Evolutionary conservation across 2,329 filamentous ascomycete species (phyloP).

Genomic region (Leptographium galeiforme): DNA sequence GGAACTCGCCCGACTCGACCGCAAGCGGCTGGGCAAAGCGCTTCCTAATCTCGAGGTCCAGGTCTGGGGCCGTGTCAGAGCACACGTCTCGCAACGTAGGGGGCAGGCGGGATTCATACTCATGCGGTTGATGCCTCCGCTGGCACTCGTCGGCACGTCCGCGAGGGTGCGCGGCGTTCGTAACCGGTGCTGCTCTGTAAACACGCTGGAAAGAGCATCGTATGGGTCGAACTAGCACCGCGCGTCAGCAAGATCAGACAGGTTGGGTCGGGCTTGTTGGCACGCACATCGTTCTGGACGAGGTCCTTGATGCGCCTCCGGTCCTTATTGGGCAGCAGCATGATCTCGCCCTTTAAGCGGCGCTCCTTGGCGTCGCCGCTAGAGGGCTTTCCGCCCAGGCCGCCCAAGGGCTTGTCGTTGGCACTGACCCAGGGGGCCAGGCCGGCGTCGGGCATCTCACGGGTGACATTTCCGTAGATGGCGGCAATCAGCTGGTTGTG

Average conservation of each 20-base stretch:
- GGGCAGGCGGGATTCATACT: slow-evolving; percentile 37
- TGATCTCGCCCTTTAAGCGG: slow-evolving; percentile 54
- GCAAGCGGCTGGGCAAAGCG: slow-evolving; percentile 50
- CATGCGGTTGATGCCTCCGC: slow-evolving; percentile 62
- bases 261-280: not conserved
- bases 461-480: slow-evolving; percentile 55
- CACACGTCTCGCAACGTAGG: not conserved
- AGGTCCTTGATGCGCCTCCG: slow-evolving; percentile 54
- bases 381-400: slow-evolving; percentile 45
- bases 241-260: slow-evolving; percentile 11
- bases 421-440: slow-evolving; percentile 60
- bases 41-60: slow-evolving; percentile 55
- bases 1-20: slow-evolving; percentile 56
- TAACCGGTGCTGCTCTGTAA: slow-evolving; percentile 35
- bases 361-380: slow-evolving; percentile 53
- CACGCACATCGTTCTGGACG: slow-evolving; percentile 43
- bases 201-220: slow-evolving; percentile 38
- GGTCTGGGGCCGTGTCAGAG: slow-evolving; percentile 27
- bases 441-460: slow-evolving; percentile 54
- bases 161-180: slow-evolving; percentile 30
- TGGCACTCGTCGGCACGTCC: slow-evolving; percentile 52
- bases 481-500: slow-evolving; percentile 56
- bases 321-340: slow-evolving; percentile 55
- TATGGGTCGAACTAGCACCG: slow-evolving; percentile 37
- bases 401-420: slow-evolving; percentile 50